phyloP scores from a whole-genome alignment of 2,329 filamentous ascomycete genomes.

The Trichophyton rubrum region DNA sequence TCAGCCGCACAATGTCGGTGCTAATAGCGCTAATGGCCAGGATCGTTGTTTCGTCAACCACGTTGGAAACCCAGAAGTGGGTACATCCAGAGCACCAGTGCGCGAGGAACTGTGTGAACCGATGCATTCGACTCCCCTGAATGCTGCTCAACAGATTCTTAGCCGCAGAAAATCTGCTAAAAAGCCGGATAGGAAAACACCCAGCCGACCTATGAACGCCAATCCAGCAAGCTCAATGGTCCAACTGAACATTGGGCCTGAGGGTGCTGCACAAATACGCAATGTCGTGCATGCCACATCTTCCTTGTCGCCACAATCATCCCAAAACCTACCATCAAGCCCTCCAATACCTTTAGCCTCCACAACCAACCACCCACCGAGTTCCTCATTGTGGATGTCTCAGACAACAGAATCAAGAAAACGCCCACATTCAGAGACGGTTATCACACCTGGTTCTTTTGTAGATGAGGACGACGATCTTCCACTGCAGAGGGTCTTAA shows the following conservation, averaged over 20 bases:
- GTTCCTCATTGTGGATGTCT: background rate
- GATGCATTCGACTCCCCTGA: background rate
- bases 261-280: slow-evolving; percentile 17
- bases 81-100: background rate
- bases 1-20: background rate
- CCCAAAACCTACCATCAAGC: background rate
- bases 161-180: slow-evolving; percentile 5
- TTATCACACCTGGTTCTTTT: background rate
- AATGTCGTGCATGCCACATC: background rate
- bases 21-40: background rate
- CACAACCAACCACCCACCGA: background rate
- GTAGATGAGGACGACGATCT: background rate
- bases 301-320: background rate
- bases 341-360: background rate
- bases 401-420: background rate
- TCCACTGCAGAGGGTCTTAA: slow-evolving; percentile 12
- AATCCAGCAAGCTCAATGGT: slow-evolving; percentile 12
- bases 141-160: slow-evolving; percentile 10
- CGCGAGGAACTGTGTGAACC: background rate
- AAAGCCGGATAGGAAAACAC: background rate
- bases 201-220: background rate
- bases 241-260: slow-evolving; percentile 15
- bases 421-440: background rate
- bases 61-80: background rate
- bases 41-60: slow-evolving; percentile 11